phyloP scores from a whole-genome alignment of 2,329 filamentous ascomycete species.

The Hortaea werneckii region DNA sequence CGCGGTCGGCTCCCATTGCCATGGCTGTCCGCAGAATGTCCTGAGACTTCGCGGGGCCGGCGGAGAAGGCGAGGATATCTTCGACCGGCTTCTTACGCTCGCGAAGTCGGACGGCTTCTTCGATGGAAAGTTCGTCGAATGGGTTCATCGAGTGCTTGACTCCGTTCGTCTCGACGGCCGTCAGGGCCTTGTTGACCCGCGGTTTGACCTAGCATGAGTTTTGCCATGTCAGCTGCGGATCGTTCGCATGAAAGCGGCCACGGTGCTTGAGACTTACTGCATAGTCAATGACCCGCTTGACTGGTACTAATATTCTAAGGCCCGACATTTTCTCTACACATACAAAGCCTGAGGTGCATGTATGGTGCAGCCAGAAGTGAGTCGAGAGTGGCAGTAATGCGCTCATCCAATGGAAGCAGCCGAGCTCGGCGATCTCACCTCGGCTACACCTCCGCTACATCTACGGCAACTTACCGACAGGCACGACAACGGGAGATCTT shows the following conservation, averaged over 20 bases:
- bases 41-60: conserved; percentile 75
- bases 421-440: not conserved
- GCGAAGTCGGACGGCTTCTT: conserved; percentile 89
- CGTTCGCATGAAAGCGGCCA: conserved; percentile 1
- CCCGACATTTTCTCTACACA: conserved; percentile 30
- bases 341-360: not conserved
- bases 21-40: conserved; percentile 95
- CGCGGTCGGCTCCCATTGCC: conserved; percentile 96
- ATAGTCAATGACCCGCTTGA: conserved; percentile 51
- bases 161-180: conserved; percentile 80
- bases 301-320: conserved; percentile 45
- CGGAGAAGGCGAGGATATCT: conserved; percentile 82
- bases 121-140: conserved; percentile 95
- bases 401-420: not conserved
- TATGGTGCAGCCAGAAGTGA: not conserved
- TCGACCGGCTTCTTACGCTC: conserved; percentile 71
- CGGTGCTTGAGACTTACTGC: conserved; percentile 31
- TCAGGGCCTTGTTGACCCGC: conserved; percentile 61
- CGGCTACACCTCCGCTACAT: not conserved
- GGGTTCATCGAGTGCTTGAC: conserved; percentile 99
- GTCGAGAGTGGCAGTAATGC: not conserved
- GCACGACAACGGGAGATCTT: too few relatives aligned
- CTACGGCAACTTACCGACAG: not conserved
- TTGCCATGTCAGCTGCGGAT: not conserved
- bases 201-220: conserved; percentile 51